Percentiles rank a stretch among this genome's conserved stretches.
Evolutionary conservation across 805 yeast genomes (phyloP).

Genomic region (Candida pseudofarinosa): DNA sequence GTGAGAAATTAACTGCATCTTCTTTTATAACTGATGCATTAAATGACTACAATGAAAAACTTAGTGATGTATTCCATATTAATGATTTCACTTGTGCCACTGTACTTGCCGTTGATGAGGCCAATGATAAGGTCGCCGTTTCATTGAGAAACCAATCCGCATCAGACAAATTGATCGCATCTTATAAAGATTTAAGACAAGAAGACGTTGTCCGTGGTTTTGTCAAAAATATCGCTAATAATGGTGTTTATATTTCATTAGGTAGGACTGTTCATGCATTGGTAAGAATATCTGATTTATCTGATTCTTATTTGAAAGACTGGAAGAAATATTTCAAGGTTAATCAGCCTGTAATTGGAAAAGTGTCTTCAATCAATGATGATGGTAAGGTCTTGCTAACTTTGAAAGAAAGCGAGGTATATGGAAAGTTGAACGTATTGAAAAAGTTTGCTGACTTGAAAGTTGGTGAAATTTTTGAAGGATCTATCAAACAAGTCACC

Average conservation of each 20-base stretch:
- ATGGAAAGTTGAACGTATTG: constrained; percentile 57
- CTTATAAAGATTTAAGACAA: constrained; percentile 51
- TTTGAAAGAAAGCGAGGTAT: constrained; percentile 73
- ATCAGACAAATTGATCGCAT: constrained; percentile 45
- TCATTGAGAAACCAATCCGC: constrained; percentile 56
- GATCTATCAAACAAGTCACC: constrained; percentile 69
- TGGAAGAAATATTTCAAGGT: constrained; percentile 78
- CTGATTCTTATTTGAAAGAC: constrained; percentile 77
- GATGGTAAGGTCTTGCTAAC: constrained; percentile 71
- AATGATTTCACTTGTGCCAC: constrained; percentile 59
- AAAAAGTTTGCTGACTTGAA: constrained; percentile 65
- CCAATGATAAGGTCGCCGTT: constrained; percentile 54
- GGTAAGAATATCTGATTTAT: constrained; percentile 74
- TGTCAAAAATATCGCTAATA: constrained; percentile 66
- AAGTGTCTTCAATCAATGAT: constrained; percentile 57
- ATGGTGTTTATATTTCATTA: constrained; percentile 74
- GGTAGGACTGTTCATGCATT: constrained; percentile 72
- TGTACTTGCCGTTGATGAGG: constrained; percentile 44
- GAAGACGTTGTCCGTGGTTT: constrained; percentile 83
- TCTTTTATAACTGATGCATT: constrained; percentile 76
- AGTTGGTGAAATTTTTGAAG: constrained; percentile 71
- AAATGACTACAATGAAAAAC: constrained; percentile 55
- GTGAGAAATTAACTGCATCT: constrained; percentile 57
- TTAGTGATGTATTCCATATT: constrained; percentile 45
- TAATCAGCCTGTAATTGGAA: constrained; percentile 72